Percentiles rank a stretch among this genome's conserved stretches.
These are phyloP conservation scores for Camellia lanceoleosa DNA, from an alignment of 148 eudicot species.

Conservation along the genomic window DNA sequence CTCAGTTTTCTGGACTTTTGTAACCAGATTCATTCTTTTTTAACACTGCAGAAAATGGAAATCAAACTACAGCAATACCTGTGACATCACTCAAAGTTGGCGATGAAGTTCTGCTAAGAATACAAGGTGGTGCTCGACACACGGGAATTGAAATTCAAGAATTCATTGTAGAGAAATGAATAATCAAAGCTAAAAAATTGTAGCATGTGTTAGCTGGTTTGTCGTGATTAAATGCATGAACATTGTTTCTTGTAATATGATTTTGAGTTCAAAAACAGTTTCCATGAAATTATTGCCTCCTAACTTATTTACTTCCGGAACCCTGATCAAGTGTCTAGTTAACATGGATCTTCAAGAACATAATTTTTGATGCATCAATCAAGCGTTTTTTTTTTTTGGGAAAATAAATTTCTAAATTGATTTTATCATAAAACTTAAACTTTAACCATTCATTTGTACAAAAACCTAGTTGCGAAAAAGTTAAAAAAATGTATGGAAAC, in stretches of 20 bases:
- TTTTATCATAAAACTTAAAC: background rate
- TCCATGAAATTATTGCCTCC: no score
- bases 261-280: background rate
- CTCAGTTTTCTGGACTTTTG: background rate
- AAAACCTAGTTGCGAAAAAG: no score
- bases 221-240: background rate
- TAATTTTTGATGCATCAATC: background rate
- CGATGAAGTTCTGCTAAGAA: constrained; percentile 69
- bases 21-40: background rate
- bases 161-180: constrained; percentile 81
- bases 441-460: background rate
- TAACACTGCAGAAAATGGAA: constrained; percentile 24
- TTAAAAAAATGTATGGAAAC: background rate
- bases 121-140: constrained; percentile 92
- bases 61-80: constrained; percentile 48
- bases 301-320: background rate
- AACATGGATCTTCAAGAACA: background rate
- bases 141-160: constrained; percentile 91
- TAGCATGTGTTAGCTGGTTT: background rate
- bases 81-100: constrained; percentile 87
- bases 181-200: background rate
- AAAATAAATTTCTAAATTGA: background rate
- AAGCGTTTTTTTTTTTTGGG: background rate
- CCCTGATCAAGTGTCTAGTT: background rate
- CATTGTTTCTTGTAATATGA: background rate